phyloP scores from a whole-genome alignment of 78 protist species.

The Dictyostelium intermedium region DNA sequence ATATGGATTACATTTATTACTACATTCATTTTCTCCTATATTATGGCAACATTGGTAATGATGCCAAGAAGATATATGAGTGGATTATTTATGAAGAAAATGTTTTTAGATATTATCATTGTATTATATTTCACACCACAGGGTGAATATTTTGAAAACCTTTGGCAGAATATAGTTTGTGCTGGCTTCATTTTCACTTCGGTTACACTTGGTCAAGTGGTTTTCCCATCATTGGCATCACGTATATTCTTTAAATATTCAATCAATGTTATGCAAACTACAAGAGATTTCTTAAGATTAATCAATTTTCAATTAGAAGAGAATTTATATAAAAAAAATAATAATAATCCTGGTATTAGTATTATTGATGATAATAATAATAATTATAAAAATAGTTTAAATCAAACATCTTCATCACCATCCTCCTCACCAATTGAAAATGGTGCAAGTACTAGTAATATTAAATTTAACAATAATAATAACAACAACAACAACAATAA shows the following conservation, averaged over 20 bases:
- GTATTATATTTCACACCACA: constrained; percentile 43
- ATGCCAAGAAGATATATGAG: constrained; percentile 6
- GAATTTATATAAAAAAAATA: not conserved
- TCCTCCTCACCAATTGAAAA: not conserved
- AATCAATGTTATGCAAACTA: not conserved
- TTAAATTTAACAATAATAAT: no score
- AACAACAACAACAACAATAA: no score
- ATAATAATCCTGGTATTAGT: not conserved
- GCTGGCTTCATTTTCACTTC: not conserved
- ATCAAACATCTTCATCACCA: not conserved
- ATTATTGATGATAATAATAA: not conserved
- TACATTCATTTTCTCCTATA: not conserved
- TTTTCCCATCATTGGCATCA: constrained; percentile 8
- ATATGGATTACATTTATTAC: constrained; percentile 43
- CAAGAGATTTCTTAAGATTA: constrained; percentile 4
- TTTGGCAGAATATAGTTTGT: constrained; percentile 19
- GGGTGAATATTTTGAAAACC: not conserved
- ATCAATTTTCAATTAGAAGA: constrained; percentile 35
- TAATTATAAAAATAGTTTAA: not conserved
- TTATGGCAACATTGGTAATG: not conserved
- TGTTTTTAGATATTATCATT: constrained; percentile 12
- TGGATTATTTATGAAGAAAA: constrained; percentile 17
- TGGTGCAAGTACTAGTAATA: not conserved
- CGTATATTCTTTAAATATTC: not conserved
- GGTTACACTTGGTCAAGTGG: not conserved